Evolutionary conservation across 2,329 filamentous ascomycete genomes (phyloP).

Genomic region (Alternaria sp.): DNA sequence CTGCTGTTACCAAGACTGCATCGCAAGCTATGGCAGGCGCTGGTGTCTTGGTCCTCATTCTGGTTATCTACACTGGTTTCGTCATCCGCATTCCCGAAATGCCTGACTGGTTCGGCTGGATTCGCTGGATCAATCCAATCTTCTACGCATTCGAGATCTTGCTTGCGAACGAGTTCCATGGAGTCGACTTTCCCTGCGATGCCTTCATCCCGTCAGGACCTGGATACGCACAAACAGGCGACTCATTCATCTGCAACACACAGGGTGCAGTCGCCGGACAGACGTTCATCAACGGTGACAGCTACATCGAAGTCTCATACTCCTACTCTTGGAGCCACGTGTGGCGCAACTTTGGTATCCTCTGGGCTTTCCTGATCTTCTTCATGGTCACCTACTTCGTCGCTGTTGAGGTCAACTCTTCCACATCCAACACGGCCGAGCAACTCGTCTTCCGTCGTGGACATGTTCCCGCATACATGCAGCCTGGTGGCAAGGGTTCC

Average conservation of each 20-base stretch:
- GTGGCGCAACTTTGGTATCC: conserved; percentile 68
- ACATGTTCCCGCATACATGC: conserved; percentile 51
- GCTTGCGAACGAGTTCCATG: conserved; percentile 72
- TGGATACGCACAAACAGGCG: conserved; percentile 35
- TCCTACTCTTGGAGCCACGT: conserved; percentile 51
- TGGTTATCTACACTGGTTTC: conserved; percentile 73
- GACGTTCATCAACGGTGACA: conserved; percentile 48
- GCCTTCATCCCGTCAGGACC: conserved; percentile 48
- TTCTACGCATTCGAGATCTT: conserved; percentile 81
- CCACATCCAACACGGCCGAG: conserved; percentile 68
- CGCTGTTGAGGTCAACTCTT: conserved; percentile 69
- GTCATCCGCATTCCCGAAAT: conserved; percentile 69
- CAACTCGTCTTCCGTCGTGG: conserved; percentile 68
- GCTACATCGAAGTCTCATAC: conserved; percentile 40
- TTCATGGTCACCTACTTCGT: conserved; percentile 70
- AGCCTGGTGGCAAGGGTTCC: conserved; percentile 33
- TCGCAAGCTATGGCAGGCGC: conserved; percentile 63
- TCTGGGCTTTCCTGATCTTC: conserved; percentile 67
- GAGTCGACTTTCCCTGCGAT: conserved; percentile 43
- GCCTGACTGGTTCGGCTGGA: conserved; percentile 50
- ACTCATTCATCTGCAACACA: conserved; percentile 47
- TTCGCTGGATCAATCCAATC: conserved; percentile 72
- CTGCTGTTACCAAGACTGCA: conserved; percentile 71
- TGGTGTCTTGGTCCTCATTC: conserved; percentile 64
- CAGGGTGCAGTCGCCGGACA: conserved; percentile 50